phyloP scores from a whole-genome alignment of 345 rosid genomes.

The Salix udensis region DNA sequence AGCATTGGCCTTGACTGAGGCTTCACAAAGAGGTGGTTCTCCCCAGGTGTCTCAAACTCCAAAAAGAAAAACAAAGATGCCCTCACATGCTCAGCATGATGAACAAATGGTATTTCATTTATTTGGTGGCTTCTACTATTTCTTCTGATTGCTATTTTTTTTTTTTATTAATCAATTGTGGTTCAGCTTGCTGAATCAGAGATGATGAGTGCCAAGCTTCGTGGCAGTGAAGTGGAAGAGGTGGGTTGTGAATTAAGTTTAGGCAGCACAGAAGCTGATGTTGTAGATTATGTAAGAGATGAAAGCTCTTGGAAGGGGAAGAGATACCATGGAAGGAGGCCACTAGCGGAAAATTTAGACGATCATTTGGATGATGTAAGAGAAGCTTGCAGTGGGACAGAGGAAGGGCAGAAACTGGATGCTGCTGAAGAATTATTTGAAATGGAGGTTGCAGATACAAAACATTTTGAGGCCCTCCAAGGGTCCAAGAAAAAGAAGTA shows the following conservation, averaged over 20 bases:
- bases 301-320: slow-evolving; percentile 43
- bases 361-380: slow-evolving; percentile 61
- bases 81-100: slow-evolving; percentile 43
- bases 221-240: slow-evolving; percentile 55
- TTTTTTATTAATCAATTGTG: slow-evolving; percentile 25
- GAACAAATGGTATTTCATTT: slow-evolving; percentile 49
- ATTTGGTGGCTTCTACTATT: slow-evolving; percentile 10
- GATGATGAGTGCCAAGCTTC: slow-evolving; percentile 61
- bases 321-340: slow-evolving; percentile 41
- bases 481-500: slow-evolving; percentile 25
- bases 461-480: slow-evolving; percentile 32
- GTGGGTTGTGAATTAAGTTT: slow-evolving; percentile 64
- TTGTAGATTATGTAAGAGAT: slow-evolving; percentile 42
- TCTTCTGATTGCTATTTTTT: background rate
- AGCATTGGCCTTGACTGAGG: slow-evolving; percentile 69
- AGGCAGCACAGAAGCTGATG: slow-evolving; percentile 71
- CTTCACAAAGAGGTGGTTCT: slow-evolving; percentile 68
- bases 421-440: slow-evolving; percentile 43
- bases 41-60: slow-evolving; percentile 55
- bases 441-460: slow-evolving; percentile 23
- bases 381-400: slow-evolving; percentile 85
- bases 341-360: slow-evolving; percentile 37
- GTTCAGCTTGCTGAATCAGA: slow-evolving; percentile 60
- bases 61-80: slow-evolving; percentile 46
- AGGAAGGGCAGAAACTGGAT: slow-evolving; percentile 54